phyloP scores from a whole-genome alignment of 495 filamentous ascomycete species.

The Apodospora peruviana region DNA sequence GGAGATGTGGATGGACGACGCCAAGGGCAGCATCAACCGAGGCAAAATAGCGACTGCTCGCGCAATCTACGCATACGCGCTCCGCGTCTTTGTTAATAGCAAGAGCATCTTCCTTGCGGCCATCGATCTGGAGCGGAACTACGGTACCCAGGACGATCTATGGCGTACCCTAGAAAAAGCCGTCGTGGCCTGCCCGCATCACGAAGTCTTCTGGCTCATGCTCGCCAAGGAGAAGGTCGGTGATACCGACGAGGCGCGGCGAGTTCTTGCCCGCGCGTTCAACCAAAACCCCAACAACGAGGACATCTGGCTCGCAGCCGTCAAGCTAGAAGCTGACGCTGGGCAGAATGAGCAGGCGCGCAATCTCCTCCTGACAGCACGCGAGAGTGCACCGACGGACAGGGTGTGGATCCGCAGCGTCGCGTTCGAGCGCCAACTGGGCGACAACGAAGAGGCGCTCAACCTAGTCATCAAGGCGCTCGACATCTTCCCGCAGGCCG shows the following conservation, averaged over 20 bases:
- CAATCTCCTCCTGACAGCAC: constrained; percentile 70
- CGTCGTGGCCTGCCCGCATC: constrained; percentile 84
- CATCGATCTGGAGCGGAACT: constrained; percentile 84
- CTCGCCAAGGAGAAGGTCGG: constrained; percentile 87
- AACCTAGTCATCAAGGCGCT: constrained; percentile 84
- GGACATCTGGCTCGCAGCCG: constrained; percentile 92
- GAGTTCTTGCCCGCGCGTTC: constrained; percentile 80
- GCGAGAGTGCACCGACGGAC: constrained; percentile 83
- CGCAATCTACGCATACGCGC: constrained; percentile 86
- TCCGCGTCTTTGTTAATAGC: constrained; percentile 80
- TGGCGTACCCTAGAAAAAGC: constrained; percentile 86
- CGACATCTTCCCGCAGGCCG: constrained; percentile 75
- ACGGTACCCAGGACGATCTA: constrained; percentile 78
- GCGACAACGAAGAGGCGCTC: constrained; percentile 71
- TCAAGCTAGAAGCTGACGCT: constrained; percentile 90
- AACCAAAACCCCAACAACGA: constrained; percentile 92
- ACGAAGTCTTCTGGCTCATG: constrained; percentile 92
- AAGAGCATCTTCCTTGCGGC: constrained; percentile 82
- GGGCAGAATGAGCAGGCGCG: constrained; percentile 73
- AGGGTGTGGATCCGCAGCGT: constrained; percentile 95
- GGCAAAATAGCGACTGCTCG: constrained; percentile 84
- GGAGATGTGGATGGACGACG: constrained; percentile 92
- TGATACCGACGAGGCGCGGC: constrained; percentile 76
- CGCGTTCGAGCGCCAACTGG: constrained; percentile 80
- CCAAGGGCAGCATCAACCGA: constrained; percentile 66